Evolutionary conservation across 805 yeast species (phyloP), one percentile per base, ranked within the genome.

Genomic region (Starmerella tilneyi): DNA sequence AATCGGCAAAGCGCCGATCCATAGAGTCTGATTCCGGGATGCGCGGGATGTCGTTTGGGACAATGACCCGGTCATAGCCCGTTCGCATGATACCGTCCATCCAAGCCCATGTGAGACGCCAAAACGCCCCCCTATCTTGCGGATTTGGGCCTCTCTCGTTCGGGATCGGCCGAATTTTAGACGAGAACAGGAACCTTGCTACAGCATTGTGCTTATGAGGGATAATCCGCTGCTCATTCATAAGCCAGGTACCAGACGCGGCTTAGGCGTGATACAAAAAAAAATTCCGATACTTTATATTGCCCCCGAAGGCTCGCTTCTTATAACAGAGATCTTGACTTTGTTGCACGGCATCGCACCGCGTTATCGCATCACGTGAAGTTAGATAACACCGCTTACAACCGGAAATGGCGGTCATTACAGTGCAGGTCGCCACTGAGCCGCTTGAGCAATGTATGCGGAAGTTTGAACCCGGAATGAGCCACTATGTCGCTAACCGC

Each of bases 51-150:
- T 56, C 58, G 16, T 49, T 43, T 11, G 44, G 36, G 3, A 50
- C 51, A 9, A 57, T 37, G 9, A 50, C 48, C 1, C 58, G 47
- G 21, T 53, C 52, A 26, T 45, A 55, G n/a, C 61, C 59, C 2
- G 45, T 35, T 4, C 56, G 52, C 64, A 78, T 59, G 41, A 76
- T 52, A 0, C 78, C 77, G 21, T 55, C 51, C 44, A 77, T 50
- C 80, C 81, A 77, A 65, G 69, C 62, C 61, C 76, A 77, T 48
- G 69, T 65, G 0, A 68, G 36, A 44, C 60, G 61, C 22, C 70
- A 66, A 12, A 74, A 44, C 9, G 58, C 17, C 37, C 67, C 70
- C 7, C 52, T 31, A 11, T 44, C 51, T 17, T 50, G 53, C 1
- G 52, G 49, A 31, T 41, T 45, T 7, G 15, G 27, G n/a, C 26